Base-by-base conservation (phyloP, 345 rosid genomes). In the Raphanus sativus region DNA sequence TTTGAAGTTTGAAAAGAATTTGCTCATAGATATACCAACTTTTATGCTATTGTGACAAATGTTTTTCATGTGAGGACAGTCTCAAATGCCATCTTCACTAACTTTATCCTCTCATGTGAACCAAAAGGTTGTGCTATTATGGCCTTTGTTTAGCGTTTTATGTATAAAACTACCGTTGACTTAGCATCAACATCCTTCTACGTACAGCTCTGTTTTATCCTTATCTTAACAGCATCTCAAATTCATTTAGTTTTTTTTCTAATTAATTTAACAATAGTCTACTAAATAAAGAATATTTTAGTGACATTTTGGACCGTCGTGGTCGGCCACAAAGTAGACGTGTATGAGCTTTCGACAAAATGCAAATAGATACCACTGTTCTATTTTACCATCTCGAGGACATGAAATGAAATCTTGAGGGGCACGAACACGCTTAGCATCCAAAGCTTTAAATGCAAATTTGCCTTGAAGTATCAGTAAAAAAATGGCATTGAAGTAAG, bases 1-100 rank as follows among this genome's bases (percentile, higher is more conserved):
- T 33, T 81, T 61, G 74, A 84, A 84, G 75, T 82, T 86, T 59
- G 87, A 69, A 64, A 86, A 81, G 71, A 87, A 79, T 76, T 81
- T 90, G 74, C 91, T 84, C 67, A 87, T 76, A 69, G 90, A 82
- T 79, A 87, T 77, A 66, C 90, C 91, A 69, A 87, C 89, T 62
- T 85, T 87, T n/a, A 78, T 82, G 67, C 38, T 81, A 64, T 88
- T 87, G 81, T 92, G 91, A 29, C 86, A 86, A 36, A 86, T 89
- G 76, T 82, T 87, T 80, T 76, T 90, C 84, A 89, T 58, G 69
- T 45, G 79, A 63, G 83, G 75, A 65, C 93, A 87, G 81, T 80
- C 71, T 80, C 82, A 1, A 89, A 90, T 69, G 93, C 89, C 83
- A 82, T 81, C 73, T 86, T 93, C 79, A 5, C 6, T 28, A 28